Conservation (phyloP, 306 rosid species). For the Cicer pinnatifidum region DNA sequence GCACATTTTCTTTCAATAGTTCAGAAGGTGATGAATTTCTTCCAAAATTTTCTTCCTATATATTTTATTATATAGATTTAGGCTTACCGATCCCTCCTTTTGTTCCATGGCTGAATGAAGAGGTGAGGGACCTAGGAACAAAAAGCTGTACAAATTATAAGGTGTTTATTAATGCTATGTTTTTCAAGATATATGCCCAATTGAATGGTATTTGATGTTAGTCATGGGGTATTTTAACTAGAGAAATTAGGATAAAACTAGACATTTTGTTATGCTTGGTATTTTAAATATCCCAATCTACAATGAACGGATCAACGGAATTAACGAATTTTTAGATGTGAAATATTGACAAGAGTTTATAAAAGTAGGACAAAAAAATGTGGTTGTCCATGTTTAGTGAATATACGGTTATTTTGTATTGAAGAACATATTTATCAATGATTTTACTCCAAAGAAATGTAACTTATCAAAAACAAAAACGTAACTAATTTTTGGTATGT, state of each 20-base stretch:
- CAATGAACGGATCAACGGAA: slow-evolving; percentile 17
- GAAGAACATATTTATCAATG: not conserved
- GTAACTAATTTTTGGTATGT: slow-evolving; percentile 6
- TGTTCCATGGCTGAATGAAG: slow-evolving; percentile 51
- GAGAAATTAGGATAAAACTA: slow-evolving; percentile 23
- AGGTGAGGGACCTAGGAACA: slow-evolving; percentile 34
- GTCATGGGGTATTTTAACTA: slow-evolving; percentile 33
- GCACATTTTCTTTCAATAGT: not conserved
- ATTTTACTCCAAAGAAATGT: slow-evolving; percentile 10
- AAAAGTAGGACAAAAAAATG: slow-evolving; percentile 41
- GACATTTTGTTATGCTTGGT: slow-evolving; percentile 16
- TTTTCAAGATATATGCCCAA: slow-evolving; percentile 23
- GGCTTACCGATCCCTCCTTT: slow-evolving; percentile 42
- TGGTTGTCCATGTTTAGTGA: slow-evolving; percentile 44
- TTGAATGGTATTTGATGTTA: slow-evolving; percentile 16
- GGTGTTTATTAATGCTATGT: slow-evolving; percentile 26
- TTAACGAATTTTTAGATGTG: slow-evolving; percentile 40
- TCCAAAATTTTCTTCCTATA: not conserved
- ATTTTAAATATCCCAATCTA: slow-evolving; percentile 1
- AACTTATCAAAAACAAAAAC: not conserved
- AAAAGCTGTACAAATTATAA: slow-evolving; percentile 13
- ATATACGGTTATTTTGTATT: not conserved
- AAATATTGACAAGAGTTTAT: slow-evolving; percentile 26
- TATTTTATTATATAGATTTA: not conserved
- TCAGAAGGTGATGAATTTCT: not conserved